Evolutionary conservation across 2,329 filamentous ascomycete species (phyloP).

Genomic region (Colletotrichum siamense): DNA sequence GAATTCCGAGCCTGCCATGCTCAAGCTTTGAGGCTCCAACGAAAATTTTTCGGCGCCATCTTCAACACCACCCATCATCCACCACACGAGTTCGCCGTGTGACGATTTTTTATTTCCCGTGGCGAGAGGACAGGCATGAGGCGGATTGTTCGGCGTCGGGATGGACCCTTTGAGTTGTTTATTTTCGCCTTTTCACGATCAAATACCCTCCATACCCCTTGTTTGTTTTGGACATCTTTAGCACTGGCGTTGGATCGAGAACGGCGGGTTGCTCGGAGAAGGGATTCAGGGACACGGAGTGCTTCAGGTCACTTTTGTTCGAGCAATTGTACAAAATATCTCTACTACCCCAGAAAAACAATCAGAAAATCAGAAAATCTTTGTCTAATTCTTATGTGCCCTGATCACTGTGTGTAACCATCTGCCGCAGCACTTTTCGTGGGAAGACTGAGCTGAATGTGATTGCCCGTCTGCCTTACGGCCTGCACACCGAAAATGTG

Average conservation of each 20-base stretch:
- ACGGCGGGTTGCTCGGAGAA: background rate
- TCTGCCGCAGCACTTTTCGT: background rate
- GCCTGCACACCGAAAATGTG: background rate
- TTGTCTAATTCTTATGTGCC: rapidly evolving
- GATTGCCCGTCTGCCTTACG: background rate
- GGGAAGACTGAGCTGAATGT: rapidly evolving
- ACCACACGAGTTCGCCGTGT: background rate
- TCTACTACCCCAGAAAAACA: background rate
- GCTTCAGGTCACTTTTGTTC: background rate
- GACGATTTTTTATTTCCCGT: background rate
- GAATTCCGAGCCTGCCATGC: background rate
- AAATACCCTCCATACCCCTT: conserved; percentile 14
- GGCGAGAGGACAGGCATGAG: background rate
- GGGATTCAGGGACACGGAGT: background rate
- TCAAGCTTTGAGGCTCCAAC: background rate
- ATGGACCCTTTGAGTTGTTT: background rate
- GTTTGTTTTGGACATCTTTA: background rate
- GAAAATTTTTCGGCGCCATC: conserved; percentile 1
- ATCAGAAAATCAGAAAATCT: background rate
- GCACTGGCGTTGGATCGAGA: background rate
- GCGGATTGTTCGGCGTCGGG: background rate
- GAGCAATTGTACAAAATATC: background rate
- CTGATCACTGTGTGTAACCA: rapidly evolving
- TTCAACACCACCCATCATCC: background rate
- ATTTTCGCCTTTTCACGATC: background rate